These are phyloP conservation scores for Globisporangium uncinulatum DNA, from an alignment of 352 stramenopile species.

Conservation along the genomic window DNA sequence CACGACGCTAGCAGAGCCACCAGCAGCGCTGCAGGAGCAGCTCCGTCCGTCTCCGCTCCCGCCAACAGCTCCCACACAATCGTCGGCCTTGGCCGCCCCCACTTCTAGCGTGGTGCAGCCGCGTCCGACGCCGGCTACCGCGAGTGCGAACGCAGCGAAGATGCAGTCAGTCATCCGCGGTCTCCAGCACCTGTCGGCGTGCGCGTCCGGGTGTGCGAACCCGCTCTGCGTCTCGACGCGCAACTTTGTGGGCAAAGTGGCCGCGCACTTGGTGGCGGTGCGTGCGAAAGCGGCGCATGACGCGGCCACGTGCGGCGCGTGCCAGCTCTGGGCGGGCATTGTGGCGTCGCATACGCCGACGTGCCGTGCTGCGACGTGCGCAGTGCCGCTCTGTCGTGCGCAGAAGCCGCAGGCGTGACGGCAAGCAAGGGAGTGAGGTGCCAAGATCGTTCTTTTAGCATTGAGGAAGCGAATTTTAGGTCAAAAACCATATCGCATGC, in stretches of 20 bases:
- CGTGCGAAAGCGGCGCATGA: slow-evolving; percentile 20
- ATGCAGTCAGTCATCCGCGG: slow-evolving; percentile 55
- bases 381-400: slow-evolving; percentile 34
- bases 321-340: slow-evolving; percentile 50
- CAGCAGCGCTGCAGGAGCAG: slow-evolving; percentile 6
- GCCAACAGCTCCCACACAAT: neutral
- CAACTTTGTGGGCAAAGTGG: slow-evolving; percentile 53
- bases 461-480: slow-evolving; percentile 1
- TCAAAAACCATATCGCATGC: no score
- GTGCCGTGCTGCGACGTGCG: slow-evolving; percentile 21
- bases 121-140: neutral
- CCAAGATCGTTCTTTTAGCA: slow-evolving; percentile 1
- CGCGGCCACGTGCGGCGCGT: slow-evolving; percentile 36
- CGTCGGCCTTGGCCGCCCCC: neutral
- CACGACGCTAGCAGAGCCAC: slow-evolving; percentile 8
- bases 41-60: neutral
- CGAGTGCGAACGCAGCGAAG: slow-evolving; percentile 28
- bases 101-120: neutral
- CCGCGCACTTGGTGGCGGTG: slow-evolving; percentile 24
- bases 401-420: slow-evolving; percentile 10
- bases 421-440: neutral
- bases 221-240: slow-evolving; percentile 48
- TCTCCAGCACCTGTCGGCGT: slow-evolving; percentile 38
- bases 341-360: slow-evolving; percentile 23
- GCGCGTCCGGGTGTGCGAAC: slow-evolving; percentile 34